Evolutionary conservation across 2,329 filamentous ascomycete species (phyloP), one percentile per base, ranked within the genome.

Genomic region (Nigrospora sphaerica): DNA sequence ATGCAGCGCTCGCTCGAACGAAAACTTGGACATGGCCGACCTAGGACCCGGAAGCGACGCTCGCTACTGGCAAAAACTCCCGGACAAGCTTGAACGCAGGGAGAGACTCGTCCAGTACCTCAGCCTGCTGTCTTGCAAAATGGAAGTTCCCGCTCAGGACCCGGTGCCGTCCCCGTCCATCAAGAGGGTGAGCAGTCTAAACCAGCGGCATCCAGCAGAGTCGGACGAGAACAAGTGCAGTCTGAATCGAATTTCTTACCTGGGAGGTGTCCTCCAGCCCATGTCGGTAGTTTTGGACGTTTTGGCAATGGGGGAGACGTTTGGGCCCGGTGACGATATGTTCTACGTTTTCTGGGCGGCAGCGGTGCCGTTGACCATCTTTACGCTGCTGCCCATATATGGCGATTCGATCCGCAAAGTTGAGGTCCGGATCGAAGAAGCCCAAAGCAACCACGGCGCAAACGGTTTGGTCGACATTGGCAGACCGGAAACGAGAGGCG

Each of bases 281-380:
- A 55, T 76, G 16, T 71, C 69, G 4, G 63, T 77, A 13, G 67
- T 77, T 5, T 69, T 72, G 0, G 65, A 70, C 12, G 63, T 77
- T 10, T 60, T 77, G 13, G 70, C 69, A 13, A 76, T 77, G 59
- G 65, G 68, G 28, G 69, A 69, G 9, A 57, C 64, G 1, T 77
- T 68, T 51, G 66, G 65, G 0, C 72, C 74, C 0, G 63, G 60
- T n/a, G 63, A 63, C 1, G 32, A 50, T 14, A 56, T 57, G 16
- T 76, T 76, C 57, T 77, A 65, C 64, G 64, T 77, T 0, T 77
- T 75, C 48, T 77, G 74, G 74, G 65, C 66, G 1, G 62, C 64
- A 3, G 63, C 67, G 3, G 54, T 68, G 0, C 63, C 72, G 4
- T 62, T 70, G 1, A 61, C 65, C 2, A 46, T 67, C 13, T 10